These are phyloP conservation scores for Tilletia setariae DNA, from an alignment of 1,284 basidiomycete genomes.

Conservation along the genomic window DNA sequence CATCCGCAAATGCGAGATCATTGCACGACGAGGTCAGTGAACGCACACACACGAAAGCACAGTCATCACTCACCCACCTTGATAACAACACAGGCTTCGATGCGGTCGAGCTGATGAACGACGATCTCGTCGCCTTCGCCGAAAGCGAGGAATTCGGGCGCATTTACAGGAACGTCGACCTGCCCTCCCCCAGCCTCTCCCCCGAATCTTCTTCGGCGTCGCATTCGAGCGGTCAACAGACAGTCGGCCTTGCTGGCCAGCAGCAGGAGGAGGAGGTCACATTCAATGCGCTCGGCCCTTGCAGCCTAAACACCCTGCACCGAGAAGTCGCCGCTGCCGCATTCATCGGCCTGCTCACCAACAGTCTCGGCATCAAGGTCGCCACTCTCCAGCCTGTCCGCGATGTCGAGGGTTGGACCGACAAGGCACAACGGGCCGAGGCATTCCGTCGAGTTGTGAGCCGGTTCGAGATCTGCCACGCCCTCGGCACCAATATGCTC, in stretches of 20 bases:
- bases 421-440: constrained; percentile 23
- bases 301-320: constrained; percentile 26
- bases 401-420: constrained; percentile 53
- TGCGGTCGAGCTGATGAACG: constrained; percentile 53
- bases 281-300: constrained; percentile 34
- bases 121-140: constrained; percentile 51
- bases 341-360: constrained; percentile 39
- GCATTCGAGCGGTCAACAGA: neutral
- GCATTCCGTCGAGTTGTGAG: constrained; percentile 27
- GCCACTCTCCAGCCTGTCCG: constrained; percentile 55
- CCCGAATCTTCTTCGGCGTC: neutral
- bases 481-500: constrained; percentile 40
- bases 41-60: too few relatives aligned
- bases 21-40: neutral
- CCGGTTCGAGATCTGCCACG: constrained; percentile 41
- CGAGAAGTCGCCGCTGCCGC: constrained; percentile 43
- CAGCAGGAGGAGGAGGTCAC: neutral
- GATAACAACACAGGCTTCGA: constrained; percentile 37
- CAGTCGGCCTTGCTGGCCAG: neutral
- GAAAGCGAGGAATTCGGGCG: constrained; percentile 33
- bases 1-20: constrained; percentile 1
- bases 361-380: constrained; percentile 39
- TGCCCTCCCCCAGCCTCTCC: constrained; percentile 54
- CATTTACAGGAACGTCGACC: constrained; percentile 55
- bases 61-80: neutral